These are phyloP conservation scores for Penicillium desertorum DNA, from an alignment of 495 filamentous ascomycete genomes.

Conservation along the genomic window DNA sequence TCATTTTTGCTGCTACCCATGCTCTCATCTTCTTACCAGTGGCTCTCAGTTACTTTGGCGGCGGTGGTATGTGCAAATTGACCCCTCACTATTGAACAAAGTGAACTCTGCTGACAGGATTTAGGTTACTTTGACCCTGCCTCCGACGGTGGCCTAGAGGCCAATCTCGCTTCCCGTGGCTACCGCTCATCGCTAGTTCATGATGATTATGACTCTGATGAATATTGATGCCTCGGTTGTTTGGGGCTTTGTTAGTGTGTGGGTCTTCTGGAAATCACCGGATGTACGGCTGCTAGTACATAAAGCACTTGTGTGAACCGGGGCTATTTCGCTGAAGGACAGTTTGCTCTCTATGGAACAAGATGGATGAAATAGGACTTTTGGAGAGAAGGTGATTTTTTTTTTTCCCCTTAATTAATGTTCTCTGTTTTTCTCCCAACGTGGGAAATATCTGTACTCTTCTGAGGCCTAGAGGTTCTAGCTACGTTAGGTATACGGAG, in stretches of 20 bases:
- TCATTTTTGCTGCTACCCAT: slow-evolving; percentile 84
- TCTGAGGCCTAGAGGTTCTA: background rate
- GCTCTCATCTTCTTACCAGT: slow-evolving; percentile 91
- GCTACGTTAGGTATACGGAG: background rate
- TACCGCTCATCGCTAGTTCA: slow-evolving; percentile 52
- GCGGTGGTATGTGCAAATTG: slow-evolving; percentile 58
- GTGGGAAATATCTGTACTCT: background rate
- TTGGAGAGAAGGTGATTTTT: background rate
- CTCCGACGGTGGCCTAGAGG: slow-evolving; percentile 78
- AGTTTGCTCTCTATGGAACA: background rate
- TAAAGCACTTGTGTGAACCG: background rate
- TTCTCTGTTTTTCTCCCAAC: background rate
- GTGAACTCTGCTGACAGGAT: slow-evolving; percentile 1
- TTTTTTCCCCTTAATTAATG: background rate
- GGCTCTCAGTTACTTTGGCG: slow-evolving; percentile 80
- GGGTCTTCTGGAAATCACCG: slow-evolving; percentile 7
- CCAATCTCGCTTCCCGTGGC: slow-evolving; percentile 64
- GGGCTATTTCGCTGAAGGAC: background rate
- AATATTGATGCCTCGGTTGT: slow-evolving; percentile 34
- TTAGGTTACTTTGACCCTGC: slow-evolving; percentile 81
- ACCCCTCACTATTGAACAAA: slow-evolving; percentile 2
- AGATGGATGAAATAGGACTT: slow-evolving; percentile 1
- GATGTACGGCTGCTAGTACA: background rate
- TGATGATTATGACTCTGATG: slow-evolving; percentile 54
- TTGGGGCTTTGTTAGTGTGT: slow-evolving; percentile 7